Percentiles rank a stretch among this genome's conserved stretches.
These are phyloP conservation scores for Termitomyces sp. DNA, from an alignment of 768 basidiomycete genomes.

Conservation along the genomic window DNA sequence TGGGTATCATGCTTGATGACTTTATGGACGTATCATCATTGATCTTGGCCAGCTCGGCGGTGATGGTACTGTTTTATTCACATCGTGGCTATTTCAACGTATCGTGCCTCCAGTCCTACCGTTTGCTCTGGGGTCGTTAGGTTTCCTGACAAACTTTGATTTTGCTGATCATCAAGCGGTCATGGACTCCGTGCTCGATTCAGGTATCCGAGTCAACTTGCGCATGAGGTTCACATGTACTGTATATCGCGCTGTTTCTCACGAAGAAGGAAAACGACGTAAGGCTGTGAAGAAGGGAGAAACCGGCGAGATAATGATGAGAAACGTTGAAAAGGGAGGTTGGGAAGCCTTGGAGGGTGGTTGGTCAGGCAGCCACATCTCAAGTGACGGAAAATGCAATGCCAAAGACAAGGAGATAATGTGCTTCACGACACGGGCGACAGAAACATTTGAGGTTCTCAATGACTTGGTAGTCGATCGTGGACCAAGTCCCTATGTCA, in stretches of 20 bases:
- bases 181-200: conserved; percentile 85
- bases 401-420: conserved; percentile 93
- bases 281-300: conserved; percentile 91
- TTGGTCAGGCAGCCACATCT: conserved; percentile 42
- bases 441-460: conserved; percentile 92
- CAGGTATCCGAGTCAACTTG: conserved; percentile 94
- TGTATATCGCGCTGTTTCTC: conserved; percentile 86
- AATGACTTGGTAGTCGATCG: conserved; percentile 98
- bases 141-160: conserved; percentile 97
- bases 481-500: conserved; percentile 97
- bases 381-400: conserved; percentile 41
- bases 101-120: conserved; percentile 98
- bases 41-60: conserved; percentile 78
- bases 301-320: conserved; percentile 97
- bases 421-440: conserved; percentile 94
- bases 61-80: conserved; percentile 97
- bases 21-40: neutral
- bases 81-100: conserved; percentile 97
- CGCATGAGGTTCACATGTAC: conserved; percentile 99
- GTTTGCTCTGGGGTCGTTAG: conserved; percentile 94
- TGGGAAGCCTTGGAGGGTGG: conserved; percentile 97
- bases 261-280: conserved; percentile 61
- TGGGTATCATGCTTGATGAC: conserved; percentile 35
- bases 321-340: conserved; percentile 81
- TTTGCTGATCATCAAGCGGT: conserved; percentile 82